These are phyloP conservation scores for Sclerotinia spermophila DNA, from an alignment of 2,329 filamentous ascomycete species.

Conservation along the genomic window DNA sequence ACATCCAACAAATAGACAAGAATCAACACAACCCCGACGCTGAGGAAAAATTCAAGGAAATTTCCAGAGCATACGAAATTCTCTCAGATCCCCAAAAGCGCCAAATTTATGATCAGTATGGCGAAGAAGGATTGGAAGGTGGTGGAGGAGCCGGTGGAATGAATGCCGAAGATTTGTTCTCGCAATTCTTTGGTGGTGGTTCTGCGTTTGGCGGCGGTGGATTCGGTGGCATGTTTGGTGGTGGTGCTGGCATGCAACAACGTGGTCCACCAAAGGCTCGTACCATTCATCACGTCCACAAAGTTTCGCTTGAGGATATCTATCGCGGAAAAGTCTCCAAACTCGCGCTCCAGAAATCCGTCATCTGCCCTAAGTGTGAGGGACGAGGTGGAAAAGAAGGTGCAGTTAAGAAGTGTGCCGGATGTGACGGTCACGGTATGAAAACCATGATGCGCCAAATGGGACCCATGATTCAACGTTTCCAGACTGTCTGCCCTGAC, in stretches of 20 bases:
- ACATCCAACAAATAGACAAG: slow-evolving; percentile 63
- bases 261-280: slow-evolving; percentile 83
- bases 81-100: slow-evolving; percentile 92
- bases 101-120: slow-evolving; percentile 91
- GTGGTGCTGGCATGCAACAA: slow-evolving; percentile 63
- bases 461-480: slow-evolving; percentile 99
- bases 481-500: slow-evolving; percentile 98
- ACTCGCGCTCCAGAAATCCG: slow-evolving; percentile 91
- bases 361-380: slow-evolving; percentile 93
- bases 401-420: slow-evolving; percentile 86
- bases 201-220: slow-evolving; percentile 65
- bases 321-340: slow-evolving; percentile 98
- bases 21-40: slow-evolving; percentile 90
- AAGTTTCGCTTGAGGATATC: slow-evolving; percentile 95
- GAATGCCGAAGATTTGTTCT: slow-evolving; percentile 94
- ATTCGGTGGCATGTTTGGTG: slow-evolving; percentile 72
- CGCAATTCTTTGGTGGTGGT: slow-evolving; percentile 85
- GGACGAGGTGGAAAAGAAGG: slow-evolving; percentile 96
- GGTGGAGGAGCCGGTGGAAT: slow-evolving; percentile 77
- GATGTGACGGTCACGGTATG: slow-evolving; percentile 93
- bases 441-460: slow-evolving; percentile 99
- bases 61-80: slow-evolving; percentile 93
- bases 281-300: slow-evolving; percentile 97
- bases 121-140: slow-evolving; percentile 92
- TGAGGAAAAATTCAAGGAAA: slow-evolving; percentile 97